Evolutionary conservation across 2,329 filamentous ascomycete species (phyloP).

Genomic region (Exophiala viscosa): DNA sequence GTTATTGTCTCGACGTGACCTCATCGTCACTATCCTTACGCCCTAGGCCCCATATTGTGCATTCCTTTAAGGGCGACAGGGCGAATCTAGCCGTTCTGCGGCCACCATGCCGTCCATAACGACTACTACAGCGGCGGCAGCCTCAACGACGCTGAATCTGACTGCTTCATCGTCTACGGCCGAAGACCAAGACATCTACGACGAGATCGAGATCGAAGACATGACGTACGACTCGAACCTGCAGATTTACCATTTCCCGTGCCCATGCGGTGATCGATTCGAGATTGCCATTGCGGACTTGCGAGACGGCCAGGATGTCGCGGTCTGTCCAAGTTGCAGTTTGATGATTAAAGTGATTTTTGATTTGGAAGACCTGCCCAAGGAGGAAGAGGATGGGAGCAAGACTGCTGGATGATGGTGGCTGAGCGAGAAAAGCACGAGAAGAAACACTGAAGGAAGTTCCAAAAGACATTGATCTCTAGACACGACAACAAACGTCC

Average conservation of each 20-base stretch:
- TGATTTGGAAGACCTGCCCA: constrained; percentile 61
- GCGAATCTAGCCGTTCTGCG: too few species aligned
- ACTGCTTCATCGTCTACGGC: constrained; percentile 1
- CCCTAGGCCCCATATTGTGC: too few species aligned
- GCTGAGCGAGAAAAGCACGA: constrained; percentile 1
- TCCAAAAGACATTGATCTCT: background rate
- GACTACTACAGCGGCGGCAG: constrained; percentile 9
- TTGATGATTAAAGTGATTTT: constrained; percentile 95
- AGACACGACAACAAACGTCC: too few species aligned
- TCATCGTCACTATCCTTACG: too few species aligned
- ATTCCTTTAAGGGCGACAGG: too few species aligned
- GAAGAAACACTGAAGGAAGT: constrained; percentile 1
- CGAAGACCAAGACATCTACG: constrained; percentile 74
- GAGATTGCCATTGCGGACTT: constrained; percentile 83
- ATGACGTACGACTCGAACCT: constrained; percentile 83
- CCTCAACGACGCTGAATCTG: constrained; percentile 7
- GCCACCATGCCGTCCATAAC: constrained; percentile 8
- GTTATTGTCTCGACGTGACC: too few species aligned
- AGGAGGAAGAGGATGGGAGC: constrained; percentile 3
- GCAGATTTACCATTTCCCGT: constrained; percentile 93
- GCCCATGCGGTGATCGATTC: constrained; percentile 94
- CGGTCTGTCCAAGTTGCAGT: constrained; percentile 95
- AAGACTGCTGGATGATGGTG: too few species aligned
- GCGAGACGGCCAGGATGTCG: constrained; percentile 85
- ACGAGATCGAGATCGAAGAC: constrained; percentile 98